Evolutionary conservation across 2,329 filamentous ascomycete species (phyloP), one percentile per base, ranked within the genome.

Genomic region (Helotiales sp.): DNA sequence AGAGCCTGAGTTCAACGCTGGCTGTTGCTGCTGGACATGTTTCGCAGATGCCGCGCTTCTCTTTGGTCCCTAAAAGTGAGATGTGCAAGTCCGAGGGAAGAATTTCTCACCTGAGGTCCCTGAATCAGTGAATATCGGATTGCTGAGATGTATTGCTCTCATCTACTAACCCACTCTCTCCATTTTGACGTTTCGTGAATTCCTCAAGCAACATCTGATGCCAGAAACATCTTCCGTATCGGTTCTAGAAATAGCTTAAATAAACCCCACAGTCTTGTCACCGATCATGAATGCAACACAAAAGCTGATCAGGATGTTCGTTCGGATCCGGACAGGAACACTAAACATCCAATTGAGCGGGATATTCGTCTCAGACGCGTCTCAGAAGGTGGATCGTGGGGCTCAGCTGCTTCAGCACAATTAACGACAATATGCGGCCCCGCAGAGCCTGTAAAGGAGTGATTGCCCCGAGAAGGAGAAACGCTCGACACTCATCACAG

Each of bases 281-380:
- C 10, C 7, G 38, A 24, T n/a, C 38, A 12, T 42, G 40, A 24
- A 44, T 38, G 15, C 6, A 44, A 25, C 22, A 8, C 22, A 25
- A 12, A 42, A 12, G 15, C 19, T 25, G 22, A 25, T 25, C 19
- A 25, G 2, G 40, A 44, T 44, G 40, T 24, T 44, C n/a, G n/a
- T n/a, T n/a, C n/a, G n/a, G n/a, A n/a, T n/a, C n/a, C n/a, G n/a
- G 40, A 10, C 12, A 25, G n/a, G 13, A 44, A 33, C 38, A 48
- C 52, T 52, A 52, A 47, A 57, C 48, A 42, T 34, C 27, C 54
- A 38, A 10, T 27, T 13, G 40, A 5, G 40, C 24, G 9, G 40
- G 22, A 44, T 24, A 24, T 7, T 27, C 30, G 57, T 66, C 55
- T 63, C 64, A 64, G 55, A 65, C 54, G 56, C 54, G 59, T 63